These are phyloP conservation scores for Tetracladium marchalianum DNA, from an alignment of 495 filamentous ascomycete species.

Conservation along the genomic window DNA sequence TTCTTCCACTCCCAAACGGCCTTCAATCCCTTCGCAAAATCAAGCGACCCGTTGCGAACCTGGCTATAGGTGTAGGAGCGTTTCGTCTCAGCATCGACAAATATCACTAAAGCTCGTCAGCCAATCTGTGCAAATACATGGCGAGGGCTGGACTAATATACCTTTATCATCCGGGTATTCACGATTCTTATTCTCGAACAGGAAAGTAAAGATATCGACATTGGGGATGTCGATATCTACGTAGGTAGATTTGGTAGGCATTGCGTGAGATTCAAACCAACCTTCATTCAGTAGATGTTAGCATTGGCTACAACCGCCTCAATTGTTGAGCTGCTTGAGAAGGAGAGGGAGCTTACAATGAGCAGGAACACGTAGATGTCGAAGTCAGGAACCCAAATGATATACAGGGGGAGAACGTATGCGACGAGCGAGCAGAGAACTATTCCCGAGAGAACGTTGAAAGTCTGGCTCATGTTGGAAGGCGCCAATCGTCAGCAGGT, in stretches of 20 bases:
- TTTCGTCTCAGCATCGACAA: conserved; percentile 62
- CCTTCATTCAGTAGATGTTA: background rate
- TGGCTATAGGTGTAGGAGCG: conserved; percentile 68
- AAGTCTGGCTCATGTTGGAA: conserved; percentile 1
- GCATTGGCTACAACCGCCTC: too few relatives aligned
- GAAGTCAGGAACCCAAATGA: conserved; percentile 11
- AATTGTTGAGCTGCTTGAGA: too few relatives aligned
- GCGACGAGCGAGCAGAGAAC: conserved; percentile 5
- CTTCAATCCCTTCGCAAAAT: conserved; percentile 74
- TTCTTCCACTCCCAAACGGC: conserved; percentile 64
- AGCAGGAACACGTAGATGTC: conserved; percentile 10
- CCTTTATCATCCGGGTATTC: conserved; percentile 59
- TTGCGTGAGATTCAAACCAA: conserved; percentile 2
- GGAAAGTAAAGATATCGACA: conserved; percentile 61
- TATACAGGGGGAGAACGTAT: conserved; percentile 6
- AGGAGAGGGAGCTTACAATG: conserved; percentile 4
- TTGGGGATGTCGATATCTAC: conserved; percentile 50
- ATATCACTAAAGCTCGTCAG: conserved; percentile 49
- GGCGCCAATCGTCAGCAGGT: too few relatives aligned
- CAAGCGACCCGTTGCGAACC: conserved; percentile 50
- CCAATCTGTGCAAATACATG: too few relatives aligned
- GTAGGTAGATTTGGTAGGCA: conserved; percentile 38
- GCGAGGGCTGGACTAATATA: conserved; percentile 13
- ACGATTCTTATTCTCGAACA: conserved; percentile 68
- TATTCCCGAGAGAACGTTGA: conserved; percentile 9